These are phyloP conservation scores for Catharanthus roseus DNA, from an alignment of 257 asterid genomes.

Conservation along the genomic window DNA sequence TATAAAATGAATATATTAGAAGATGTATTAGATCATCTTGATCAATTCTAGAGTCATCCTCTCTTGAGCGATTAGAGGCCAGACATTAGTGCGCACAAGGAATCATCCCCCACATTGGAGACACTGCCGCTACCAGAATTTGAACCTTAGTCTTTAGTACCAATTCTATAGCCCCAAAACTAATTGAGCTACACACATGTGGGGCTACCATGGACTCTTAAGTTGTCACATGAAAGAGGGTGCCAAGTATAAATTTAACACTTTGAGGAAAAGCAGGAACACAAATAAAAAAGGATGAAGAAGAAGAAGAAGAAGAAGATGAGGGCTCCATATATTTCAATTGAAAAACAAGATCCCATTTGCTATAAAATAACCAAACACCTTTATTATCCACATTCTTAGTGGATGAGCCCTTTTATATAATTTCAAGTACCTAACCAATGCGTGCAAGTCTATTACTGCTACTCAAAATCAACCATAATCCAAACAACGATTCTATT, in stretches of 20 bases:
- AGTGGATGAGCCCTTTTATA: slow-evolving; percentile 23
- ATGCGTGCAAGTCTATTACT: slow-evolving; percentile 15
- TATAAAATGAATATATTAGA: too few species aligned
- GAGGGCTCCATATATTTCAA: too few species aligned
- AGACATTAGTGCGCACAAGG: too few species aligned
- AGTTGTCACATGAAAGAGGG: neutral
- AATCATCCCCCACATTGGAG: too few species aligned
- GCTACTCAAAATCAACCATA: neutral
- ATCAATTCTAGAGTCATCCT: too few species aligned
- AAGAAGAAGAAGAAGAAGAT: too few species aligned
- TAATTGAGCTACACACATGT: too few species aligned
- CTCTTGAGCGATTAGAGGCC: too few species aligned
- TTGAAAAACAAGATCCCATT: slow-evolving; percentile 14
- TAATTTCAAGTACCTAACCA: slow-evolving; percentile 17
- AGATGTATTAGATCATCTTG: too few species aligned
- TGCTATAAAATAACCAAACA: slow-evolving; percentile 25
- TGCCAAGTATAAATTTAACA: neutral
- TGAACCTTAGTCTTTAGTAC: too few species aligned
- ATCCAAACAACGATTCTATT: neutral
- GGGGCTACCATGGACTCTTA: neutral
- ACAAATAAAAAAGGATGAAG: neutral
- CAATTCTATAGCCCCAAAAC: too few species aligned
- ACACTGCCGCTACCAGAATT: too few species aligned
- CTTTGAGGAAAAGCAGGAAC: neutral
- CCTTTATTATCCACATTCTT: slow-evolving; percentile 28